These are phyloP conservation scores for Amauroascus niger DNA, from an alignment of 2,329 filamentous ascomycete genomes.

Conservation along the genomic window DNA sequence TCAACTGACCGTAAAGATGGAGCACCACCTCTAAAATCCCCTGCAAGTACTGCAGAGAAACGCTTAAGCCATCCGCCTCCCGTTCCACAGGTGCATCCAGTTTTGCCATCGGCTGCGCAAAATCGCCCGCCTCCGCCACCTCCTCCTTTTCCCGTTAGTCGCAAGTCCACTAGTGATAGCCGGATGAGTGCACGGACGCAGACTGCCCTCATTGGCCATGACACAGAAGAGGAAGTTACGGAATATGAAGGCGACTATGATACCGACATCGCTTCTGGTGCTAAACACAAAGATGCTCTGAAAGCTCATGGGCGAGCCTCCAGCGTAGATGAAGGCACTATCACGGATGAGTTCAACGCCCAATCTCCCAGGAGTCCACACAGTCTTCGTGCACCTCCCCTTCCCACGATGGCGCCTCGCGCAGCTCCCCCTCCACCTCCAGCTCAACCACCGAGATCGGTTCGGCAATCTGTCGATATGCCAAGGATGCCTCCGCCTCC, in stretches of 20 bases:
- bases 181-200: slow-evolving; percentile 35
- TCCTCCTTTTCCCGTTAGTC: slow-evolving; percentile 40
- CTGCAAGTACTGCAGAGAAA: slow-evolving; percentile 30
- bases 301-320: slow-evolving; percentile 70
- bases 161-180: slow-evolving; percentile 52
- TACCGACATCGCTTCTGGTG: slow-evolving; percentile 89
- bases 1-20: background rate
- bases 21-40: slow-evolving; percentile 19
- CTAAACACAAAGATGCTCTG: slow-evolving; percentile 85
- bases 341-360: slow-evolving; percentile 45
- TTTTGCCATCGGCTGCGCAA: slow-evolving; percentile 40
- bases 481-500: slow-evolving; percentile 63
- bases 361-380: slow-evolving; percentile 39
- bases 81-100: slow-evolving; percentile 31
- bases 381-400: slow-evolving; percentile 42
- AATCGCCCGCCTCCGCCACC: slow-evolving; percentile 57
- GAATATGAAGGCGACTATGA: slow-evolving; percentile 98
- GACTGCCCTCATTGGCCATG: slow-evolving; percentile 43
- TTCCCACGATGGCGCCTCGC: slow-evolving; percentile 48
- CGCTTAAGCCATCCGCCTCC: slow-evolving; percentile 37
- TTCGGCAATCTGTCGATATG: slow-evolving; percentile 58
- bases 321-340: slow-evolving; percentile 60
- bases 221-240: slow-evolving; percentile 69
- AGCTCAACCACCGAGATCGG: slow-evolving; percentile 47
- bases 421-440: slow-evolving; percentile 57